Percentiles rank a stretch among this genome's conserved stretches.
Conservation (phyloP, 805 yeast species). For the Schwanniomyces sp. region DNA sequence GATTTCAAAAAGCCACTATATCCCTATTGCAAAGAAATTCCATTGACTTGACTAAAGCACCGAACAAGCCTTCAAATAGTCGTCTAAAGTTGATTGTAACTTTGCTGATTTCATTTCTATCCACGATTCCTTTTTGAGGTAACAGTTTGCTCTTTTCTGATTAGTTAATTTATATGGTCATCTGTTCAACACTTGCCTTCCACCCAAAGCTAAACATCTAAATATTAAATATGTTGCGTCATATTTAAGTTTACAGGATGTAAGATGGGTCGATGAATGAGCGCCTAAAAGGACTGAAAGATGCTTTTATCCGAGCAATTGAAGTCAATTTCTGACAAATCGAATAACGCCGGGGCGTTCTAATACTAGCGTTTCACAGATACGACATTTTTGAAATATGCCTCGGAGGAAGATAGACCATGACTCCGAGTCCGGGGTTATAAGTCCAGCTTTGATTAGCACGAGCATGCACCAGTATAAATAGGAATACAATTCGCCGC, state of each 20-base stretch:
- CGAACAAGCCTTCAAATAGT: no score
- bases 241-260: neutral
- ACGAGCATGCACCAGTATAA: neutral
- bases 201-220: no score
- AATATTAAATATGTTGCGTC: no score
- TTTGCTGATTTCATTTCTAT: no score
- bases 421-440: conserved; percentile 2
- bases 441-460: neutral
- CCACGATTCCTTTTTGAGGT: no score
- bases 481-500: neutral
- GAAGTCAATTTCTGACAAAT: neutral
- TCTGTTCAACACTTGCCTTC: no score
- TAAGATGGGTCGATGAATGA: neutral
- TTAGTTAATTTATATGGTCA: no score
- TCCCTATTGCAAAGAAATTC: no score
- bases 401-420: neutral
- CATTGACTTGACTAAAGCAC: no score
- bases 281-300: neutral
- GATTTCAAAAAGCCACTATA: no score
- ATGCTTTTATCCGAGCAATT: neutral
- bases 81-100: no score
- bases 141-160: no score
- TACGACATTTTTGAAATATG: conserved; percentile 1
- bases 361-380: neutral
- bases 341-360: neutral